Conservation (phyloP, 1,139 yeast genomes). For the Candida buenavistaensis region DNA sequence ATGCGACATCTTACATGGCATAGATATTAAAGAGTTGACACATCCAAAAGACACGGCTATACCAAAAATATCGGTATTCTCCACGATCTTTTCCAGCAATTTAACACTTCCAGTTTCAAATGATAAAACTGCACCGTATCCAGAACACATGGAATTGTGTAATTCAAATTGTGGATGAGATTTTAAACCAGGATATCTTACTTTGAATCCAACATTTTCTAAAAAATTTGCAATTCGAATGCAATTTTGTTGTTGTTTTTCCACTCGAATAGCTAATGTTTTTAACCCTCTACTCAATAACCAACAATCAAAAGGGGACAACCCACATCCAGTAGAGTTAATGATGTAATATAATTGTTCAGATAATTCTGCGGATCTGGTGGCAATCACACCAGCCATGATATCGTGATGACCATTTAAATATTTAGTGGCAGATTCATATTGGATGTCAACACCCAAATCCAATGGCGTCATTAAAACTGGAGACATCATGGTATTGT, state of each 20-base stretch:
- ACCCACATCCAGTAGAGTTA: constrained; percentile 88
- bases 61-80: constrained; percentile 73
- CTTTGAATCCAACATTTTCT: constrained; percentile 59
- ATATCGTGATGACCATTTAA: constrained; percentile 93
- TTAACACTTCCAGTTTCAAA: constrained; percentile 81
- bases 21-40: constrained; percentile 84
- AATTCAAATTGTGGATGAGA: constrained; percentile 80
- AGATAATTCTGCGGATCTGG: constrained; percentile 61
- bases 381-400: constrained; percentile 91
- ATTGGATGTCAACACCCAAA: constrained; percentile 85
- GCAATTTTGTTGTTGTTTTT: constrained; percentile 84
- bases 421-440: constrained; percentile 91
- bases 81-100: constrained; percentile 72
- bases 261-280: constrained; percentile 80
- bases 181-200: constrained; percentile 81
- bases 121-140: constrained; percentile 87
- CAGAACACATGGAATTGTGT: constrained; percentile 75
- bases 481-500: constrained; percentile 96
- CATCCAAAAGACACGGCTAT: constrained; percentile 95
- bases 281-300: constrained; percentile 80
- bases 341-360: constrained; percentile 72
- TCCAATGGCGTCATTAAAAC: constrained; percentile 80
- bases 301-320: constrained; percentile 92
- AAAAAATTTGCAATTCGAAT: constrained; percentile 72
- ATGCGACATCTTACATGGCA: constrained; percentile 95